These are phyloP conservation scores for Nigrograna mackinnonii DNA, from an alignment of 2,329 filamentous ascomycete species.

Conservation along the genomic window DNA sequence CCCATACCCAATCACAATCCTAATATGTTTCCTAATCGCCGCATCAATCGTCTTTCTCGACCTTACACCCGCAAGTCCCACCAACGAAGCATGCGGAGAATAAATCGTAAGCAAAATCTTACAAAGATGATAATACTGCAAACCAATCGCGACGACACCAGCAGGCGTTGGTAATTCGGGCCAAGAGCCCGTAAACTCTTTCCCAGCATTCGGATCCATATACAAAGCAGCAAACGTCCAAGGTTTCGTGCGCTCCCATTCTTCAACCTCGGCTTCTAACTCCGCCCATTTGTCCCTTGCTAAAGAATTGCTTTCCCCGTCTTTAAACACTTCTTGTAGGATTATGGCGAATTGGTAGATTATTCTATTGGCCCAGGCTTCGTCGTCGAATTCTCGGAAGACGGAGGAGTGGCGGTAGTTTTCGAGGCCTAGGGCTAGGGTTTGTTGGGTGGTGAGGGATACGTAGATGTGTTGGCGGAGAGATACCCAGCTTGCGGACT, in stretches of 20 bases:
- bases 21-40: constrained; percentile 27
- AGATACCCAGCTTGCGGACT: constrained; percentile 46
- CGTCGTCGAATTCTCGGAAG: constrained; percentile 32
- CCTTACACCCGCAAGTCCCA: constrained; percentile 28
- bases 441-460: constrained; percentile 38
- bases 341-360: constrained; percentile 35
- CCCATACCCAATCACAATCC: constrained; percentile 31
- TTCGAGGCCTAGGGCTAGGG: constrained; percentile 31
- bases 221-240: constrained; percentile 30
- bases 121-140: constrained; percentile 35
- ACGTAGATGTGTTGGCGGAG: constrained; percentile 47
- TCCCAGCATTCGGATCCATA: constrained; percentile 23
- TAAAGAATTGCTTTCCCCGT: constrained; percentile 14
- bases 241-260: constrained; percentile 35
- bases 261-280: constrained; percentile 30
- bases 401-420: constrained; percentile 32
- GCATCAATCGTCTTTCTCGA: constrained; percentile 28
- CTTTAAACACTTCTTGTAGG: constrained; percentile 29
- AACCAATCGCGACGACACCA: constrained; percentile 28
- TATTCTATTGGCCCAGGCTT: constrained; percentile 34
- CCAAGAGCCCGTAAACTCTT: constrained; percentile 24
- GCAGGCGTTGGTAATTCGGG: constrained; percentile 24
- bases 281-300: constrained; percentile 30
- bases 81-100: constrained; percentile 27
- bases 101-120: constrained; percentile 34